Conservation (phyloP, 306 rosid genomes). For the Quercus berberidifolia region DNA sequence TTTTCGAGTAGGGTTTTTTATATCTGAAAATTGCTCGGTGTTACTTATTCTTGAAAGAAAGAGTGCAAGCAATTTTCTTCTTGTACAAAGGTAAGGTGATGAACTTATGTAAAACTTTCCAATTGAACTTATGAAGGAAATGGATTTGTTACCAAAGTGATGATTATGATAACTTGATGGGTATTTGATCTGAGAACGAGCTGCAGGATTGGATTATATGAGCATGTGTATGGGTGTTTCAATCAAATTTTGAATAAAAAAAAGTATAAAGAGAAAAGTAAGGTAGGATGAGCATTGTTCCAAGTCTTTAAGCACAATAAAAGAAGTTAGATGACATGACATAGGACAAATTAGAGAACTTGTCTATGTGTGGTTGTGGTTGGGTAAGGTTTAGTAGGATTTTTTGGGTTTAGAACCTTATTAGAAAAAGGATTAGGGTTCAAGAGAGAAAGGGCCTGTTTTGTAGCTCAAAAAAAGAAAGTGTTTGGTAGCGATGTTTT, state of each 20-base stretch:
- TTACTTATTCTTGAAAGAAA: constrained; percentile 50
- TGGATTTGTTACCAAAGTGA: not conserved
- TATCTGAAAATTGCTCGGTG: constrained; percentile 69
- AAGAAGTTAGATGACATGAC: not conserved
- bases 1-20: constrained; percentile 52
- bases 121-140: not conserved
- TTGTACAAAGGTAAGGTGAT: constrained; percentile 57
- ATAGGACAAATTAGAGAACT: not conserved
- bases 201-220: not conserved
- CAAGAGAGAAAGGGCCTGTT: no score
- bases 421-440: no score
- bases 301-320: not conserved
- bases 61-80: constrained; percentile 57
- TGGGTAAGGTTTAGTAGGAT: no score
- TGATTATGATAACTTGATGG: not conserved
- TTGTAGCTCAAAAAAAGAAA: no score
- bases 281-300: not conserved
- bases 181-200: not conserved
- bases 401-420: no score
- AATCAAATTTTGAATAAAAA: not conserved
- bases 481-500: no score
- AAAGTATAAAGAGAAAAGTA: not conserved
- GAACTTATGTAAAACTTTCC: not conserved
- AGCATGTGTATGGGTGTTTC: not conserved
- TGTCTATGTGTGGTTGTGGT: no score